These are phyloP conservation scores for Bruguiera parviflora DNA, from an alignment of 345 rosid species.

Conservation along the genomic window DNA sequence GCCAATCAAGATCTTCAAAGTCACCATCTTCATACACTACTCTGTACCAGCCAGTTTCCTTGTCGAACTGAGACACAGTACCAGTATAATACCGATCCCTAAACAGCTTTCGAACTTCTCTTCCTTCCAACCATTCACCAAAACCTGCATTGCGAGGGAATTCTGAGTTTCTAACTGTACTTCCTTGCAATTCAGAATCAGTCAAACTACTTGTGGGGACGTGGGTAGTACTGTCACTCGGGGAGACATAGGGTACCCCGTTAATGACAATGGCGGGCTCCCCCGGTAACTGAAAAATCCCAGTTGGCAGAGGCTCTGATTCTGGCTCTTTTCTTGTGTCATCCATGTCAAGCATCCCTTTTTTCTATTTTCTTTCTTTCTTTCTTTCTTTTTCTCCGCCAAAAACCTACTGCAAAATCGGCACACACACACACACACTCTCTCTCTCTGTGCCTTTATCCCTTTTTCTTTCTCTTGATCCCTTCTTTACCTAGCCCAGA, in stretches of 20 bases:
- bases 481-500: too few relatives aligned
- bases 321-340: constrained; percentile 16
- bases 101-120: constrained; percentile 65
- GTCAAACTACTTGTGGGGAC: constrained; percentile 12
- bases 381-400: not conserved
- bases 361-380: too few relatives aligned
- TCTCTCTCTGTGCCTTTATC: too few relatives aligned
- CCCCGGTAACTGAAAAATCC: constrained; percentile 55
- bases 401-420: too few relatives aligned
- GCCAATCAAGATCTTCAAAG: constrained; percentile 79
- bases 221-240: constrained; percentile 10
- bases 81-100: constrained; percentile 49
- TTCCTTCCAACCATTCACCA: constrained; percentile 87
- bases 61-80: constrained; percentile 55
- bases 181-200: constrained; percentile 21
- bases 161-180: not conserved
- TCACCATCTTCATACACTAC: constrained; percentile 87
- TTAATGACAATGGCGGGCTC: constrained; percentile 80
- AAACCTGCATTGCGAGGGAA: constrained; percentile 31
- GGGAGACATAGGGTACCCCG: constrained; percentile 55
- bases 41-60: constrained; percentile 69
- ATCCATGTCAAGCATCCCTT: not conserved
- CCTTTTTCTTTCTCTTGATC: too few relatives aligned
- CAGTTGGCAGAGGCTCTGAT: constrained; percentile 23
- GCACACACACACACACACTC: too few relatives aligned